phyloP scores from a whole-genome alignment of 495 filamentous ascomycete species.

The Aspergillus heteromorphus region DNA sequence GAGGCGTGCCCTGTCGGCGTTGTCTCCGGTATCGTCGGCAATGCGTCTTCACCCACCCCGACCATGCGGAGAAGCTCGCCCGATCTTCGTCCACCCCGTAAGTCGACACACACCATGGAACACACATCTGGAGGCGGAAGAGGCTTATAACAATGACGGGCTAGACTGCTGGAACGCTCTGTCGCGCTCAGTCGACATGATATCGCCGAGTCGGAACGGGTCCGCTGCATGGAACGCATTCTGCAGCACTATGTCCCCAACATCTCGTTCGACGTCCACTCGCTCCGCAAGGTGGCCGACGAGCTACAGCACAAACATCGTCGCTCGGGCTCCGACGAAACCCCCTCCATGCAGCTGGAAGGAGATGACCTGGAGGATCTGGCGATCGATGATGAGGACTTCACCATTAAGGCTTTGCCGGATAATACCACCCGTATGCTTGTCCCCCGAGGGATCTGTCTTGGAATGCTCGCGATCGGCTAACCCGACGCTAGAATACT shows the following conservation, averaged over 20 bases:
- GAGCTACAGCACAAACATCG: slow-evolving; percentile 35
- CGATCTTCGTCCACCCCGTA: slow-evolving; percentile 37
- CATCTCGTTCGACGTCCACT: slow-evolving; percentile 40
- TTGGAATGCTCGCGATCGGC: neutral
- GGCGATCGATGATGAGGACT: slow-evolving; percentile 42
- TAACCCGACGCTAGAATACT: slow-evolving; percentile 37
- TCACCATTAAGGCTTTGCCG: slow-evolving; percentile 42
- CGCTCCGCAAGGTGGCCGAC: slow-evolving; percentile 36
- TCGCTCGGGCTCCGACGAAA: slow-evolving; percentile 30
- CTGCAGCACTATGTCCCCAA: slow-evolving; percentile 39
- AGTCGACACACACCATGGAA: slow-evolving; percentile 10
- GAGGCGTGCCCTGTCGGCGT: slow-evolving; percentile 45
- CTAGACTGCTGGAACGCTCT: slow-evolving; percentile 33
- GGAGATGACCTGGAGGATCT: slow-evolving; percentile 39
- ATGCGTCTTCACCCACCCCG: slow-evolving; percentile 44
- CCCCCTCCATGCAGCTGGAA: slow-evolving; percentile 28
- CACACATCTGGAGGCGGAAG: neutral
- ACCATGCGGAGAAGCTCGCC: slow-evolving; percentile 30
- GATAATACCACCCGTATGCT: slow-evolving; percentile 43
- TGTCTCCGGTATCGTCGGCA: slow-evolving; percentile 44
- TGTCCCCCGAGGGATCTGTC: slow-evolving; percentile 1
- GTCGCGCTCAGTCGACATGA: slow-evolving; percentile 36
- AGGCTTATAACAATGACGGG: slow-evolving; percentile 1
- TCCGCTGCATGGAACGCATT: slow-evolving; percentile 42
- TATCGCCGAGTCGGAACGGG: slow-evolving; percentile 38